Evolutionary conservation across 208 protist genomes (phyloP), one percentile per base, ranked within the genome.

Genomic region (Polymyxa betae): DNA sequence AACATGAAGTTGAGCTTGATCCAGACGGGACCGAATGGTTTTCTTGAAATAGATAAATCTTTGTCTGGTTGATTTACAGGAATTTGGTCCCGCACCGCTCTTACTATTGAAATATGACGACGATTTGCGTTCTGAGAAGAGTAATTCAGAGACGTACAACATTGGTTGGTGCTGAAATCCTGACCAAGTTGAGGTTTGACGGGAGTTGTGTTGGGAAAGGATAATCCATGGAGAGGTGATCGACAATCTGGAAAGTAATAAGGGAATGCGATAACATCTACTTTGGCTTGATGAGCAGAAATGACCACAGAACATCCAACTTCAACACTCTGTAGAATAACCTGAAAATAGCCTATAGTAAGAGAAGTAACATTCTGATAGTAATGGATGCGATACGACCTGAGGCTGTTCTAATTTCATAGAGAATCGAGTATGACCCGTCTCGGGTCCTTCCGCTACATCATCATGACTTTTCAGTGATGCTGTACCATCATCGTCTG

Each of bases 301-400:
- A 82, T n/a, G 72, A 82, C 72, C 5, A 82, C 72, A 82, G 72
- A 82, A n/a, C 72, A 82, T 40, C 72, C 72, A 43, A 82, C 72
- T 82, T 82, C 72, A 20, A 82, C 5, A n/a, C 72, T 82, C n/a
- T 82, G 72, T n/a, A 82, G 35, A 45, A 82, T 82, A 20, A 82
- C 35, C 72, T 60, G 49, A 5, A 5, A 60, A 29, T 5, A 5
- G 24, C 49, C 12, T 29, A 24, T 29, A 60, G 24, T 60, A 24
- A 60, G 49, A 60, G 24, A 60, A 29, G 49, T 60, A 60, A 29
- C 49, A 60, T 60, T 60, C 24, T 24, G 49, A 60, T 60, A 24
- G 24, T 24, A 60, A 29, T 24, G 5, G 49, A 60, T 24, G 24
- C 5, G 49, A n/a, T n/a, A n/a, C n/a, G 5, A 60, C 49, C 49